phyloP scores from a whole-genome alignment of 805 yeast species.

The Ogataea parapolymorpha region DNA sequence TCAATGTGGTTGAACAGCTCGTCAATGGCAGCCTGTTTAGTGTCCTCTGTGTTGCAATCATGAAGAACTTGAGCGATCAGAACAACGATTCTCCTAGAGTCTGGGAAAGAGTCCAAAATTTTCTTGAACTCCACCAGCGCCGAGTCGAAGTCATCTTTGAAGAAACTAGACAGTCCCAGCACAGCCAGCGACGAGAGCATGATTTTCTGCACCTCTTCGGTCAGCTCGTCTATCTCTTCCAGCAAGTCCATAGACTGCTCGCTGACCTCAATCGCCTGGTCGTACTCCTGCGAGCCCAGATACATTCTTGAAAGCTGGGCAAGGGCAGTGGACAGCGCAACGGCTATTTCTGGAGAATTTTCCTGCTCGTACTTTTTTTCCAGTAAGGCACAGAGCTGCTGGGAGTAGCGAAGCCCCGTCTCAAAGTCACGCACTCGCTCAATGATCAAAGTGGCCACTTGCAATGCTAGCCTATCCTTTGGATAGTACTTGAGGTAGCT shows the following conservation, averaged over 20 bases:
- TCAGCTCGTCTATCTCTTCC: conserved; percentile 37
- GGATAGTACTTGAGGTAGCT: conserved; percentile 64
- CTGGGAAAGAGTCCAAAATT: conserved; percentile 55
- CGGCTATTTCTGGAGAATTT: conserved; percentile 33
- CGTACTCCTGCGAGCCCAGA: conserved; percentile 57
- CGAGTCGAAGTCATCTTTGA: conserved; percentile 55
- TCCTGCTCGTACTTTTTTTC: conserved; percentile 18
- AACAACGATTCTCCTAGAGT: conserved; percentile 64
- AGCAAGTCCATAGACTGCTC: conserved; percentile 51
- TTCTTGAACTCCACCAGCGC: conserved; percentile 66
- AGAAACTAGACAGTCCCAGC: conserved; percentile 70
- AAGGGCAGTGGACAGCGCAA: conserved; percentile 55
- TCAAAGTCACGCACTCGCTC: conserved; percentile 71
- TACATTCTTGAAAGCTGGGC: conserved; percentile 70
- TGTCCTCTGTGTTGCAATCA: conserved; percentile 70
- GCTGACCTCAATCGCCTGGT: conserved; percentile 58
- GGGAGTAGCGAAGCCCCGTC: conserved; percentile 48
- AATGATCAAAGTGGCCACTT: conserved; percentile 49
- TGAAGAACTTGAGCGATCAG: conserved; percentile 76
- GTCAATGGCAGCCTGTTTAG: conserved; percentile 79
- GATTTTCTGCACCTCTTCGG: conserved; percentile 31
- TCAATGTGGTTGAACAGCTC: conserved; percentile 69
- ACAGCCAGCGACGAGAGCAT: conserved; percentile 61
- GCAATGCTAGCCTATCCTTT: conserved; percentile 52
- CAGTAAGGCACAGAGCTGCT: conserved; percentile 43